Base-by-base conservation (phyloP, 768 basidiomycete species). In the Lepiota venenata region DNA sequence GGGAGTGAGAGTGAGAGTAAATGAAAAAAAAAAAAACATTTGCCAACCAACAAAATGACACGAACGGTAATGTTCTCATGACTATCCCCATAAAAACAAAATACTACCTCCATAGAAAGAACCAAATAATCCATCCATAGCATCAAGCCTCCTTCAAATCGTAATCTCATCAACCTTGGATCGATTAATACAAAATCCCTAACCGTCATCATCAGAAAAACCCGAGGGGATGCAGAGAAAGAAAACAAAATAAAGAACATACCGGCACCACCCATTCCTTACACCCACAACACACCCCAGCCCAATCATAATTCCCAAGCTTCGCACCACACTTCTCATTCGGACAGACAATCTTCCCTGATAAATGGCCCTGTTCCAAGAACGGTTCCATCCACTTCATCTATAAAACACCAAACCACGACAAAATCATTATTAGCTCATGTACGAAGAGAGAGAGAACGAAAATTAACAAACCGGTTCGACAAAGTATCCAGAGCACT, bases 271-370 rank as follows among this genome's bases (percentile, higher is more conserved):
- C 90, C 94, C 94, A 98, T 63, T 85, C 83, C 61, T 87, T 89
- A 64, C 94, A 98, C 18, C 91, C 88, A 65, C 94, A 96, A 62
- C 86, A 82, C 25, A 91, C 84, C 0, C 96, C 96, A 4, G 94
- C 93, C 97, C 97, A 99, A 66, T 97, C 94, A 61, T 86, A 98
- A 66, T 91, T 97, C 2, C 97, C 97, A 15, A 99, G 76, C 72
- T 99, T 99, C 21, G 82, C 85, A 2, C 80, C 79, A 62, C 97
- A 99, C 63, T 91, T 93, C 62, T 85, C 79, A 68, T 95, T 96
- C 3, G 97, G 97, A 61, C 97, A 99, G 0, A 81, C 56, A 60
- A 99, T 90, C 77, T 94, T 97, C 15, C 97, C 97, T 0, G 85
- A 81, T 36, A 95, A 72, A 41, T 84, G 78, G 0, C 93, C 95